phyloP scores from a whole-genome alignment of 768 basidiomycete species.

The Cystobasidium tubakii region DNA sequence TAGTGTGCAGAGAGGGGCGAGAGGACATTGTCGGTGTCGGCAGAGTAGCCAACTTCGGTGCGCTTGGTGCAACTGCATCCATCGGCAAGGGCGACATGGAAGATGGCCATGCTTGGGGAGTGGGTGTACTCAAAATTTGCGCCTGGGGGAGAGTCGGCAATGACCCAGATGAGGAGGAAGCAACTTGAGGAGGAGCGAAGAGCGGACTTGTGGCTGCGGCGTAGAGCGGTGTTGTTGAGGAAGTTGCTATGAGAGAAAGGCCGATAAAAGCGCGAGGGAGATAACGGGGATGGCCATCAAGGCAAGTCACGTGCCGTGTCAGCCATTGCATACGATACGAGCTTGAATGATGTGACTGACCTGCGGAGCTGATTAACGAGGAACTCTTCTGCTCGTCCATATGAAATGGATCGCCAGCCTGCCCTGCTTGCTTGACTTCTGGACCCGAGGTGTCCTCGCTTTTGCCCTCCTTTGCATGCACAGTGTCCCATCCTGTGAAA shows the following conservation, averaged over 20 bases:
- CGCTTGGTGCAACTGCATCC: neutral
- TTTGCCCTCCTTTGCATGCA: neutral
- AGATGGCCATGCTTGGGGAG: neutral
- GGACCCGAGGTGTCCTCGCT: neutral
- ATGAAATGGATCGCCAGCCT: neutral
- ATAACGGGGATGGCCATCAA: neutral
- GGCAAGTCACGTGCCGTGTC: neutral
- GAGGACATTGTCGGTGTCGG: neutral
- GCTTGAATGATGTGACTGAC: neutral
- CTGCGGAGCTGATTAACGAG: neutral
- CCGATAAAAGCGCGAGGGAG: too few species aligned
- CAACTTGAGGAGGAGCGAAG: neutral
- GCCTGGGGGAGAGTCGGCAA: neutral
- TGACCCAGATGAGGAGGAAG: neutral
- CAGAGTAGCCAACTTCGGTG: neutral
- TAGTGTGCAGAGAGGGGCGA: neutral
- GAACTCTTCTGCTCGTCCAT: neutral
- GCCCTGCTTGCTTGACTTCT: too few species aligned
- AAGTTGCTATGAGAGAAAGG: neutral
- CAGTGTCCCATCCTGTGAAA: constrained; percentile 4
- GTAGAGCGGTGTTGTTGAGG: neutral
- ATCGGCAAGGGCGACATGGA: neutral
- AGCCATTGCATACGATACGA: neutral
- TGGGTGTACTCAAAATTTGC: neutral
- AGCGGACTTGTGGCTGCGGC: neutral